phyloP scores from a whole-genome alignment of 306 rosid species.

The Vicia sativa region DNA sequence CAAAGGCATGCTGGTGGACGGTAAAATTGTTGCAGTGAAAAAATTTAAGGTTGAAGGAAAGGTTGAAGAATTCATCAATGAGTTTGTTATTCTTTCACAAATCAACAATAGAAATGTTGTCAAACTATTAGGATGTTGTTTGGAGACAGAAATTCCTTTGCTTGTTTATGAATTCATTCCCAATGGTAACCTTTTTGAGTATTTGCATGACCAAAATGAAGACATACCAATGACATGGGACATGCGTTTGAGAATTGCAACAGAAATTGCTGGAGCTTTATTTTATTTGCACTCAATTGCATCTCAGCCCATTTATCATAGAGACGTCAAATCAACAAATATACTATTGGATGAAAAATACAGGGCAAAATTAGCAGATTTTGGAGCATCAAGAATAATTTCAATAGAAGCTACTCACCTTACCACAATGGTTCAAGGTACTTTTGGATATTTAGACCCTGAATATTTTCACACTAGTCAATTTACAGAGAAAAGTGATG shows the following conservation, averaged over 20 bases:
- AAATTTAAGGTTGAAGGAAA: constrained; percentile 40
- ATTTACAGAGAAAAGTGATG: constrained; percentile 45
- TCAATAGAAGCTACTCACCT: constrained; percentile 43
- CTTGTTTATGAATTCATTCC: constrained; percentile 49
- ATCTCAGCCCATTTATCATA: constrained; percentile 41
- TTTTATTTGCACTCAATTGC: constrained; percentile 47
- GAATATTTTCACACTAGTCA: constrained; percentile 41
- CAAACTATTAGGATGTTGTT: constrained; percentile 41
- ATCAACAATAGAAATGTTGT: constrained; percentile 48
- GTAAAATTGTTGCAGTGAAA: constrained; percentile 43
- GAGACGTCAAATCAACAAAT: constrained; percentile 46
- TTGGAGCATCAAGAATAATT: constrained; percentile 43
- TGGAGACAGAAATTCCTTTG: constrained; percentile 39
- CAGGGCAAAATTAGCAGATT: constrained; percentile 44
- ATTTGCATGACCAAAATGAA: constrained; percentile 30
- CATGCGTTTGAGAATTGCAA: constrained; percentile 42
- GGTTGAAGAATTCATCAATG: constrained; percentile 44
- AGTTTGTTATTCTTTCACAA: constrained; percentile 43
- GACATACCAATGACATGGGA: constrained; percentile 45
- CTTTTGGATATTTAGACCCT: constrained; percentile 48
- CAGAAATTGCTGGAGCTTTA: constrained; percentile 41
- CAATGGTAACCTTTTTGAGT: constrained; percentile 35
- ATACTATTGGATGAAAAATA: constrained; percentile 43
- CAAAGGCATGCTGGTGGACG: constrained; percentile 46
- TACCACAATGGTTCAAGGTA: constrained; percentile 41